Conservation (phyloP, 1,284 basidiomycete genomes). For the Takashimella tepidaria region DNA sequence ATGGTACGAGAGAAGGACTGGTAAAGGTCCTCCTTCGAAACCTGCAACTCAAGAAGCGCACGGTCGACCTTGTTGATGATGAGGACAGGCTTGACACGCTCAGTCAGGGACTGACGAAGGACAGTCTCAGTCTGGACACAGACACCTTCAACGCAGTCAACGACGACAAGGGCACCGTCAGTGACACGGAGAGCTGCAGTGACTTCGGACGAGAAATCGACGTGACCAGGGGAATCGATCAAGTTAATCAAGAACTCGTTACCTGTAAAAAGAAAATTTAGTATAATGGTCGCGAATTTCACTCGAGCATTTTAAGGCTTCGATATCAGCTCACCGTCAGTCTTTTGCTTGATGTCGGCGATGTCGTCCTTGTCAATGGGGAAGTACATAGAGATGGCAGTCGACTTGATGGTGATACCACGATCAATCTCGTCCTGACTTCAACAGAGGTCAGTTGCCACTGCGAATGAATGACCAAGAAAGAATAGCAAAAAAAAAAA, state of each 20-base stretch:
- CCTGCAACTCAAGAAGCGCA: conserved; percentile 97
- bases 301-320: background rate
- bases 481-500: too few relatives aligned
- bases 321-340: conserved; percentile 58
- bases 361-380: conserved; percentile 88
- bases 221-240: conserved; percentile 99
- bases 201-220: conserved; percentile 99
- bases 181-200: conserved; percentile 99
- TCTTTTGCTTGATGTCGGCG: conserved; percentile 84
- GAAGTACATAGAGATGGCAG: conserved; percentile 99
- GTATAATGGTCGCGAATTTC: too few relatives aligned
- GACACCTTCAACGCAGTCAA: conserved; percentile 99
- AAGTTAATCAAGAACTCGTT: conserved; percentile 99
- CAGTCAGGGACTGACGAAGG: conserved; percentile 91
- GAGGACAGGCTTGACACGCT: conserved; percentile 99
- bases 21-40: conserved; percentile 94
- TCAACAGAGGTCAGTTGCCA: too few relatives aligned
- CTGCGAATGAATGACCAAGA: too few relatives aligned
- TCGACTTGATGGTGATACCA: conserved; percentile 99
- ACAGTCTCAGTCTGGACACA: conserved; percentile 99
- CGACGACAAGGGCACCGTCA: conserved; percentile 96
- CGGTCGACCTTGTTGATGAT: conserved; percentile 99
- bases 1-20: conserved; percentile 98
- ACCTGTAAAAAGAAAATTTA: conserved; percentile 53
- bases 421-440: conserved; percentile 99